Base-by-base conservation (phyloP, 108 stramenopile genomes). In the Nitzschia inconspicua region DNA sequence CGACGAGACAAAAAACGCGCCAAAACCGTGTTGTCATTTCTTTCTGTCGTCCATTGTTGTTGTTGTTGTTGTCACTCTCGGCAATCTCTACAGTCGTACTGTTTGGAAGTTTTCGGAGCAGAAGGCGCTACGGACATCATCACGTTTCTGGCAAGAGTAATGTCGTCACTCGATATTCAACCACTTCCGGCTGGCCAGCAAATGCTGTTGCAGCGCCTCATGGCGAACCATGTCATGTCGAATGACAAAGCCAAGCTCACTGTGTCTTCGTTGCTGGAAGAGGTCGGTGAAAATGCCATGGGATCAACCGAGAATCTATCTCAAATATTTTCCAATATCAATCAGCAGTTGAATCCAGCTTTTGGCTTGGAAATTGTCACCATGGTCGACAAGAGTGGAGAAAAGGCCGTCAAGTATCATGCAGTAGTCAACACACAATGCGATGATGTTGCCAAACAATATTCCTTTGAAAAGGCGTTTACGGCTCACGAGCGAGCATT, bases 331-430 rank as follows among this genome's bases (percentile, higher is more conserved):
- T 67, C 68, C 1, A 61, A 62, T 35, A 85, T 88, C 72, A 88
- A 88, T 57, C 61, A 48, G 16, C 72, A 69, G 18, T 72, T 88
- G 19, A 59, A 63, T 32, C 43, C 73, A 0, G 82, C 61, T 8
- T 85, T 88, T 62, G 77, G 82, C 16, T 55, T 85, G 47, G 87
- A 88, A 52, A 77, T 88, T 60, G 68, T 66, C n/a, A 85, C 84
- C 24, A 73, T 83, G 36, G 66, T 58, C 22, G 69, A 61, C 48
- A 47, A 29, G n/a, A 30, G 19, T 36, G 42, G n/a, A 24, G 30
- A 31, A 7, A 29, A 44, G 41, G 19, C 16, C 5, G 57, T 36
- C 19, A 60, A 52, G 13, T 85, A 82, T 36, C 84, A 84, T 57
- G 71, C 83, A 13, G 46, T 88, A 28, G 70, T 80, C 41, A 83